Conservation (phyloP, 2,329 filamentous ascomycete genomes). For the Grosmannia serpens region DNA sequence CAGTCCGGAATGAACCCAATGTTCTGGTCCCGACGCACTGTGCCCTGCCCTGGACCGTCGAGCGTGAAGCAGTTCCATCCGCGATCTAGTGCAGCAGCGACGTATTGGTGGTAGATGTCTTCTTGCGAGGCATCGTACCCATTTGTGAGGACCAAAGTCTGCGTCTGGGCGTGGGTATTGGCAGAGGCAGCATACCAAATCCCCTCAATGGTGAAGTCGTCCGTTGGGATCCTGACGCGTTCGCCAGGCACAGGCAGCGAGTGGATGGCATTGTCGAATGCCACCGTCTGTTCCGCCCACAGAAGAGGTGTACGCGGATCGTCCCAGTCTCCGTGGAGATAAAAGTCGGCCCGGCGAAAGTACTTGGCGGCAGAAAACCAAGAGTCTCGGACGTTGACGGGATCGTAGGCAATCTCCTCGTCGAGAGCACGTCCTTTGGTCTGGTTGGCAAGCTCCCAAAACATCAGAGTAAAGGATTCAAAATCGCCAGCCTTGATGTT, state of each 20-base stretch:
- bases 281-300: conserved; percentile 18
- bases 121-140: conserved; percentile 33
- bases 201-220: conserved; percentile 20
- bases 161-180: conserved; percentile 16
- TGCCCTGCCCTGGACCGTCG: conserved; percentile 33
- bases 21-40: conserved; percentile 25
- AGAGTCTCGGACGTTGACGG: conserved; percentile 17
- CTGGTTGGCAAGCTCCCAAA: conserved; percentile 14
- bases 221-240: conserved; percentile 17
- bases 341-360: conserved; percentile 25
- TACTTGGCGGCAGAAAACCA: conserved; percentile 23
- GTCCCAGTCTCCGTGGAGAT: conserved; percentile 21
- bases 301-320: conserved; percentile 20
- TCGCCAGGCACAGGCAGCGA: conserved; percentile 19
- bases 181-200: conserved; percentile 14
- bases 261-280: conserved; percentile 19
- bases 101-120: conserved; percentile 27
- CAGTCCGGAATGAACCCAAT: conserved; percentile 33
- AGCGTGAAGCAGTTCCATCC: conserved; percentile 32
- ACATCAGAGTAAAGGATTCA: conserved; percentile 14
- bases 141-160: conserved; percentile 27
- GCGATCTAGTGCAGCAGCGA: conserved; percentile 22
- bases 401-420: conserved; percentile 11
- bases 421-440: conserved; percentile 9
- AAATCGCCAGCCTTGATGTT: conserved; percentile 16